These are phyloP conservation scores for Hypoxylon cercidicola DNA, from an alignment of 495 filamentous ascomycete species.

Conservation along the genomic window DNA sequence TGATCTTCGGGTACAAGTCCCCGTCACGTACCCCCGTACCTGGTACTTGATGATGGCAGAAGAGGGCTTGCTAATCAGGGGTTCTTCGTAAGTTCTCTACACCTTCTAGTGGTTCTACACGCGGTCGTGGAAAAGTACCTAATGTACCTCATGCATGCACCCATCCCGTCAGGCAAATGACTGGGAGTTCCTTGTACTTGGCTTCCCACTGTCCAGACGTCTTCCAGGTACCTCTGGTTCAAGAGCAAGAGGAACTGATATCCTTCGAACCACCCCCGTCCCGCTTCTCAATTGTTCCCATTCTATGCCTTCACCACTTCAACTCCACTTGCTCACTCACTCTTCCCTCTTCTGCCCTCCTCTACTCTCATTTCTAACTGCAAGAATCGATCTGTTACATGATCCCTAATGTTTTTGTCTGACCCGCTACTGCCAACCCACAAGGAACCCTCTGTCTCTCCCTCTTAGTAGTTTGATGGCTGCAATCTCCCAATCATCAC, in stretches of 20 bases:
- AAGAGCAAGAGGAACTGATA: slow-evolving; percentile 27
- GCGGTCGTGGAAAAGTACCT: neutral
- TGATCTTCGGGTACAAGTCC: slow-evolving; percentile 25
- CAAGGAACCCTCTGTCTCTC: slow-evolving; percentile 14
- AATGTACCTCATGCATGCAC: slow-evolving; percentile 25
- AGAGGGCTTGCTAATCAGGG: slow-evolving; percentile 3
- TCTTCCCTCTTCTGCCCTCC: slow-evolving; percentile 18
- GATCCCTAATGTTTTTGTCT: slow-evolving; percentile 37
- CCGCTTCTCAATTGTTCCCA: slow-evolving; percentile 41
- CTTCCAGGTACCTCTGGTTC: slow-evolving; percentile 12
- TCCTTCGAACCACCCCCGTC: slow-evolving; percentile 40
- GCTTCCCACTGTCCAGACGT: neutral
- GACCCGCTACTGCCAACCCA: slow-evolving; percentile 25
- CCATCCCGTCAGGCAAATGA: slow-evolving; percentile 37
- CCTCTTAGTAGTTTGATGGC: slow-evolving; percentile 43
- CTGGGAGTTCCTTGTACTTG: slow-evolving; percentile 20
- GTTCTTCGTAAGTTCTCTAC: slow-evolving; percentile 11
- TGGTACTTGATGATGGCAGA: slow-evolving; percentile 13
- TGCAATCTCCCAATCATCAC: slow-evolving; percentile 40
- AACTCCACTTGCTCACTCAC: slow-evolving; percentile 26
- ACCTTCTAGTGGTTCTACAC: slow-evolving; percentile 7
- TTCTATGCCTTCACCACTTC: slow-evolving; percentile 39
- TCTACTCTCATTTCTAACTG: slow-evolving; percentile 20
- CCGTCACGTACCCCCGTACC: slow-evolving; percentile 26
- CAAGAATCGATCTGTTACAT: slow-evolving; percentile 36